Conservation (phyloP, 148 eudicot genomes). For the Polygonum aviculare region DNA sequence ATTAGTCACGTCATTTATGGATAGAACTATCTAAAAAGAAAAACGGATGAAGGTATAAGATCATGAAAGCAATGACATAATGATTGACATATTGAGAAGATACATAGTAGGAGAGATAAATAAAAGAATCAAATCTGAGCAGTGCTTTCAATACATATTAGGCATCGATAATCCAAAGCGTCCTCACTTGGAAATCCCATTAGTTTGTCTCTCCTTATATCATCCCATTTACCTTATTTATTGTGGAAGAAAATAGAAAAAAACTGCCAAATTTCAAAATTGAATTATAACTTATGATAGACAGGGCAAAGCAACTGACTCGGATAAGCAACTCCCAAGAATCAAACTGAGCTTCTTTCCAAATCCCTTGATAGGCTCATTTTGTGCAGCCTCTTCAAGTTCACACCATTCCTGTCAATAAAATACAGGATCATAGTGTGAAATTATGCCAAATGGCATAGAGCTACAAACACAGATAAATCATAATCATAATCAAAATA, state of each 20-base stretch:
- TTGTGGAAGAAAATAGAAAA: background rate
- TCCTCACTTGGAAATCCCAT: background rate
- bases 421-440: background rate
- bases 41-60: background rate
- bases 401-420: constrained; percentile 69
- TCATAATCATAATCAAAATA: background rate
- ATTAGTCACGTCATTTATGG: background rate
- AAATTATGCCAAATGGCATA: background rate
- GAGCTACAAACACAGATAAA: background rate
- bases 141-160: background rate
- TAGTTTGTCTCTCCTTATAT: background rate
- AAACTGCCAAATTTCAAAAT: background rate
- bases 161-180: background rate
- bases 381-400: constrained; percentile 58
- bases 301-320: constrained; percentile 37
- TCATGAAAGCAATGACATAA: background rate
- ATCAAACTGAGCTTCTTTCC: constrained; percentile 76
- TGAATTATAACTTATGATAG: background rate
- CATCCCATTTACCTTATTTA: background rate
- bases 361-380: constrained; percentile 60
- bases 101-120: background rate
- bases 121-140: background rate
- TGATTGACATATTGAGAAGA: background rate
- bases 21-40: background rate
- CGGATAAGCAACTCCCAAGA: constrained; percentile 47